Percentiles rank a stretch among this genome's conserved stretches.
Evolutionary conservation across 73 alveolate species (phyloP).

Genomic region (Durusdinium trenchii): DNA sequence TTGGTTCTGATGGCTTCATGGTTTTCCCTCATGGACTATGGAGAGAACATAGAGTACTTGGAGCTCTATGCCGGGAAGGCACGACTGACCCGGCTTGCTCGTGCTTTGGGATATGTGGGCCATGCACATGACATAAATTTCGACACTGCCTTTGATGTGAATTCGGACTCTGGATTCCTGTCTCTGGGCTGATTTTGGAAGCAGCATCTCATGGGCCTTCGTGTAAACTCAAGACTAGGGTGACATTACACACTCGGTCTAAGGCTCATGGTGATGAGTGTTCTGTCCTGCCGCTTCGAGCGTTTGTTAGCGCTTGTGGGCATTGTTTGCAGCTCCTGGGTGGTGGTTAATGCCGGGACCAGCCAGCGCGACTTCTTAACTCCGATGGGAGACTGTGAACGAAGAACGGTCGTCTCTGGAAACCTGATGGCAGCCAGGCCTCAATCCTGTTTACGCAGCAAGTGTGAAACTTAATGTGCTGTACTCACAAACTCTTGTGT

Average conservation of each 20-base stretch:
- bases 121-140: neutral
- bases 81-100: neutral
- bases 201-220: too few species aligned
- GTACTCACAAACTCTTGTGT: neutral
- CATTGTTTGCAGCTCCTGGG: neutral
- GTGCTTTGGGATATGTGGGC: neutral
- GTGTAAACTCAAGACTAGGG: neutral
- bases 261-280: neutral
- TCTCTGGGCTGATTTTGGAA: neutral
- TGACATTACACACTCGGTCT: too few species aligned
- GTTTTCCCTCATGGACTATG: neutral
- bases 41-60: neutral
- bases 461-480: neutral
- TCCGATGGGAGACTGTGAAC: neutral
- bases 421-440: neutral
- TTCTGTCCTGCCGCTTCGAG: neutral
- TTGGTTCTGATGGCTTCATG: neutral
- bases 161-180: neutral
- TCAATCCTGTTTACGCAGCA: neutral
- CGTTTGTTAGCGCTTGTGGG: neutral
- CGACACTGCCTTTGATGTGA: neutral
- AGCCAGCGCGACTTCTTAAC: neutral
- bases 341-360: constrained; percentile 22
- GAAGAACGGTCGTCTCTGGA: neutral
- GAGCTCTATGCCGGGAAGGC: constrained; percentile 7